Conservation (phyloP, 2,329 filamentous ascomycete genomes). For the Sporothrix luriei region DNA sequence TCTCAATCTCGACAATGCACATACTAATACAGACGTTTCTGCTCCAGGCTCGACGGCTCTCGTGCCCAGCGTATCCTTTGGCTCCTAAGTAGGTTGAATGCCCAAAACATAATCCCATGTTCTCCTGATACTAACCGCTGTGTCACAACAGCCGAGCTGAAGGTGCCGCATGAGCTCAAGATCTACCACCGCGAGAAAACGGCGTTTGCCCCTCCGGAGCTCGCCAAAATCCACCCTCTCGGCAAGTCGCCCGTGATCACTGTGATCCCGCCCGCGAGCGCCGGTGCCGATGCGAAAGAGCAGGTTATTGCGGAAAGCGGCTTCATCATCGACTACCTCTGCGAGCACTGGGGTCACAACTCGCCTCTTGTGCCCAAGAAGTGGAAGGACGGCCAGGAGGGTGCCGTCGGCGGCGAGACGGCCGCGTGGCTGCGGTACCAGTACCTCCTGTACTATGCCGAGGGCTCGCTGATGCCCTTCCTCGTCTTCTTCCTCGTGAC, state of each 20-base stretch:
- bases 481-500: slow-evolving; percentile 67
- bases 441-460: slow-evolving; percentile 80
- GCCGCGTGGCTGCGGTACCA: slow-evolving; percentile 62
- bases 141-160: slow-evolving; percentile 66
- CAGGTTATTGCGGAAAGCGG: slow-evolving; percentile 78
- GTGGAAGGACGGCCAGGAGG: slow-evolving; percentile 62
- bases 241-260: slow-evolving; percentile 84
- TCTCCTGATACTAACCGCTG: slow-evolving; percentile 3
- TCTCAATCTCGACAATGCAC: no score
- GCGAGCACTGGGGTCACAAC: slow-evolving; percentile 60
- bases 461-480: slow-evolving; percentile 78
- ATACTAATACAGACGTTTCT: not conserved
- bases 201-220: slow-evolving; percentile 71
- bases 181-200: slow-evolving; percentile 68
- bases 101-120: not conserved
- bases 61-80: slow-evolving; percentile 81
- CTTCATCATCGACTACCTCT: slow-evolving; percentile 78
- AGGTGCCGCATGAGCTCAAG: slow-evolving; percentile 76
- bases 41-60: slow-evolving; percentile 74
- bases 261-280: slow-evolving; percentile 52
- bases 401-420: slow-evolving; percentile 61
- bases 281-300: slow-evolving; percentile 42
- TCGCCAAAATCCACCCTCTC: slow-evolving; percentile 78
- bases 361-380: slow-evolving; percentile 54
- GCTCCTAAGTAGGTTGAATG: slow-evolving; percentile 58